Conservation (phyloP, 2,329 filamentous ascomycete species). For the Zymoseptoria ardabiliae region DNA sequence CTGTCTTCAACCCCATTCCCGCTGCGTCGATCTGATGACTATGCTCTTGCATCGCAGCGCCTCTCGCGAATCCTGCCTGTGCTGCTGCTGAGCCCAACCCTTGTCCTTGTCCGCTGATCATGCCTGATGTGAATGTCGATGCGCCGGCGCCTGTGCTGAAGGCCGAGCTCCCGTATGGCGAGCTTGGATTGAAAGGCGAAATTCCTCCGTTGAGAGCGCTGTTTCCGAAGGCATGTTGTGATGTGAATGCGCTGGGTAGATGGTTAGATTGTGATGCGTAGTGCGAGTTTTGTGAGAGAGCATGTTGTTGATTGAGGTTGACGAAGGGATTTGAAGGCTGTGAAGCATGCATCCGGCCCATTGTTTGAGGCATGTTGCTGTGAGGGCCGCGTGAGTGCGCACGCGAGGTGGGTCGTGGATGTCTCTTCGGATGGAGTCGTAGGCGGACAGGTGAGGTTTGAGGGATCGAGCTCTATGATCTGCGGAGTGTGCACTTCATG, state of each 20-base stretch:
- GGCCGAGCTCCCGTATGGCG: constrained; percentile 24
- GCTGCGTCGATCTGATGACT: constrained; percentile 23
- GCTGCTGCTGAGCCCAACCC: constrained; percentile 81
- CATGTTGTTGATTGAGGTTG: constrained; percentile 44
- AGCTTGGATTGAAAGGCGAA: constrained; percentile 29
- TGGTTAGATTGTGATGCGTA: constrained; percentile 26
- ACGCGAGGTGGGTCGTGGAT: background rate
- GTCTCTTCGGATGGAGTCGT: background rate
- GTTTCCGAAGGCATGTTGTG: constrained; percentile 26
- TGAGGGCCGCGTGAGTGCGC: background rate
- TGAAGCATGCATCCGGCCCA: constrained; percentile 51
- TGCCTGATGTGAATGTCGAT: constrained; percentile 26
- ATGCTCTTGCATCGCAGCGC: constrained; percentile 48
- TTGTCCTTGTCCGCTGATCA: constrained; percentile 38
- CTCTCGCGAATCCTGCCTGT: constrained; percentile 78
- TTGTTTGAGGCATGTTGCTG: constrained; percentile 25
- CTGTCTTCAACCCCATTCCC: constrained; percentile 45
- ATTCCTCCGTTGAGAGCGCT: constrained; percentile 36
- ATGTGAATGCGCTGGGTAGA: constrained; percentile 36
- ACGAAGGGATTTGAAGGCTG: constrained; percentile 53
- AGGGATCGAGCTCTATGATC: background rate
- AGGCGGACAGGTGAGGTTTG: background rate
- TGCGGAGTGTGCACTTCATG: background rate
- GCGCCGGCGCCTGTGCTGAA: constrained; percentile 25
- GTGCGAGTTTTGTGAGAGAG: constrained; percentile 24